A percentile compares a stretch with the other conserved stretches of the same genome.
Conservation (phyloP, 2,329 filamentous ascomycete genomes). For the Malbranchea zuffiana region DNA sequence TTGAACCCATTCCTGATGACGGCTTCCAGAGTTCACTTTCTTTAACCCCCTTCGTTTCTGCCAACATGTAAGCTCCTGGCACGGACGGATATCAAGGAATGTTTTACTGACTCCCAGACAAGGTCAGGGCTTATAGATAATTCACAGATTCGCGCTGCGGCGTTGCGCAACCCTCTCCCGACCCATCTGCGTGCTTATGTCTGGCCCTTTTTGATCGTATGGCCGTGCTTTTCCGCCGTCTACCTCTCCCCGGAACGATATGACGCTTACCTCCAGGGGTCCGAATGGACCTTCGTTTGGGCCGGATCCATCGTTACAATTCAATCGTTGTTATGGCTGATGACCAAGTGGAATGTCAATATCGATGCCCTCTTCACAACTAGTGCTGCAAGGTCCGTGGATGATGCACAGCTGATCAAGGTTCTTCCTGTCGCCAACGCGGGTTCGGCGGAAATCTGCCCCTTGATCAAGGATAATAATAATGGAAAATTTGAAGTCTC, state of each 20-base stretch:
- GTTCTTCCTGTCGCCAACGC: constrained; percentile 84
- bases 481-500: constrained; percentile 67
- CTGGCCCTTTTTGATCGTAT: constrained; percentile 84
- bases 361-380: constrained; percentile 73
- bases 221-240: constrained; percentile 82
- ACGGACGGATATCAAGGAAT: not conserved
- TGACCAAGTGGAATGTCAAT: constrained; percentile 95
- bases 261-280: constrained; percentile 79
- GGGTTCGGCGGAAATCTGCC: constrained; percentile 77
- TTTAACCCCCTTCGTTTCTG: constrained; percentile 3
- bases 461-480: constrained; percentile 61
- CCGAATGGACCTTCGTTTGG: constrained; percentile 98
- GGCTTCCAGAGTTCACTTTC: constrained; percentile 2
- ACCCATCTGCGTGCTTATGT: constrained; percentile 74
- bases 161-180: constrained; percentile 77
- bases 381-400: constrained; percentile 55
- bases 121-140: constrained; percentile 84
- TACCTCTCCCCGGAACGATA: constrained; percentile 78
- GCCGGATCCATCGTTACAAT: constrained; percentile 74
- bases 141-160: constrained; percentile 74
- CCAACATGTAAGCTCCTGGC: constrained; percentile 11
- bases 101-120: no score
- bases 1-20: not conserved
- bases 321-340: constrained; percentile 85
- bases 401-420: constrained; percentile 78